Base-by-base conservation (phyloP, 2,329 filamentous ascomycete species). In the Phyllosticta citrichinensis region DNA sequence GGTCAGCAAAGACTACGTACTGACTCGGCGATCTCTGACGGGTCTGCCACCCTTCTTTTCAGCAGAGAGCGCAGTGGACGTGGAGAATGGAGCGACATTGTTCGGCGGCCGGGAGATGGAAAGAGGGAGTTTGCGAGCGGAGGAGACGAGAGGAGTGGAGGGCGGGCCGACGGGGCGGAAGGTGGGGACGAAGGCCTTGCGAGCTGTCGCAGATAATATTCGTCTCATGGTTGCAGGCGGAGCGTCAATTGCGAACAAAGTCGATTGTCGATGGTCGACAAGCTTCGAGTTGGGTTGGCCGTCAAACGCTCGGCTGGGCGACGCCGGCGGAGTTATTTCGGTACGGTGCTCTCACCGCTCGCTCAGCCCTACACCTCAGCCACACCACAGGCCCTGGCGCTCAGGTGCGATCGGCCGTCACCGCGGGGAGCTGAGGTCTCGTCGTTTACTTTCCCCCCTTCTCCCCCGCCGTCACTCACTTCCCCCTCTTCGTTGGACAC, bases 1-100 rank as follows among this genome's bases (percentile, higher is more conserved):
- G 35, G 52, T 53, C 22, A 33, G 65, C 60, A 50, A 63, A 67
- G 66, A 64, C 55, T 59, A 19, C 61, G 50, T 35, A 64, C 63
- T 60, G 61, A 64, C 62, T 52, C 63, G 55, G 5, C 50, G 20
- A 52, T 64, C 63, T n/a, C 19, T 58, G 55, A 63, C 58, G 14
- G 52, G 52, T 10, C 40, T 47, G 5, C 56, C 59, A 51, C 33
- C 10, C 47, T 52, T 55, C 53, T 57, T 52, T 35, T 55, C 57
- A 9, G 61, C 55, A 4, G 33, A 25, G 17, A 63, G 56, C 17
- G 55, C 53, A 52, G 63, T 55, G 40, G 63, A 53, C 24, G 63
- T 62, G 14, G 58, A 62, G 47, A 64, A 64, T 4, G 58, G 30
- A 35, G 58, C 52, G 54, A 27, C 22, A 33, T 63, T 54, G 56